These are phyloP conservation scores for Trifolium pratense DNA, from an alignment of 306 rosid species.

Conservation along the genomic window DNA sequence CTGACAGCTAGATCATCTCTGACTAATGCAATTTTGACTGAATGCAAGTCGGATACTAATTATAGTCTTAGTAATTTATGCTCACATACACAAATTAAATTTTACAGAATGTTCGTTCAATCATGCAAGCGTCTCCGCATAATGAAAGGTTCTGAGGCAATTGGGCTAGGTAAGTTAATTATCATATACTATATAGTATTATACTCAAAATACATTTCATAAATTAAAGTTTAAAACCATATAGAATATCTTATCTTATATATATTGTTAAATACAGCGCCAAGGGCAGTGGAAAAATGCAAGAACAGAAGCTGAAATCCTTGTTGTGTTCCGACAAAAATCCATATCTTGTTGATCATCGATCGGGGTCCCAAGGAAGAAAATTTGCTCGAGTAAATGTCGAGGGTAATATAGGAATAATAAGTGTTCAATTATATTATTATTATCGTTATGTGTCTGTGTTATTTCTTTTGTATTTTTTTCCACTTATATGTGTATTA, in stretches of 20 bases:
- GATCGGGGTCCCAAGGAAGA: constrained; percentile 34
- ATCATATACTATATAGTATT: not conserved
- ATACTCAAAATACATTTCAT: not conserved
- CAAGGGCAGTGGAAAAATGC: constrained; percentile 85
- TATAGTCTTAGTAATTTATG: not conserved
- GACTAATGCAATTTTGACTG: too few species aligned
- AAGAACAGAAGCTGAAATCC: constrained; percentile 66
- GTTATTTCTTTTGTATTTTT: constrained; percentile 31
- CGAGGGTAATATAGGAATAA: constrained; percentile 54
- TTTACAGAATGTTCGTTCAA: constrained; percentile 71
- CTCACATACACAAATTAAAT: not conserved
- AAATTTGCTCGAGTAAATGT: constrained; percentile 46
- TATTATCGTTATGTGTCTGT: constrained; percentile 42
- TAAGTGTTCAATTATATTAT: constrained; percentile 38
- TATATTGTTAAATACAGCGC: constrained; percentile 55
- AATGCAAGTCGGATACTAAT: too few species aligned
- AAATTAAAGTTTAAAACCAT: not conserved
- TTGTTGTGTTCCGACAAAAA: constrained; percentile 9
- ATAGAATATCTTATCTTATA: not conserved
- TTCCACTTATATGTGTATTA: constrained; percentile 38
- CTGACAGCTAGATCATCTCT: too few species aligned
- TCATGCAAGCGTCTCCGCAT: constrained; percentile 81
- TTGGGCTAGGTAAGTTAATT: constrained; percentile 73
- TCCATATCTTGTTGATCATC: constrained; percentile 25
- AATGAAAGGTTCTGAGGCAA: constrained; percentile 91